A percentile compares a stretch with the other conserved stretches of the same genome.
phyloP scores from a whole-genome alignment of 73 alveolate species.

The Paraurostyla sp. region DNA sequence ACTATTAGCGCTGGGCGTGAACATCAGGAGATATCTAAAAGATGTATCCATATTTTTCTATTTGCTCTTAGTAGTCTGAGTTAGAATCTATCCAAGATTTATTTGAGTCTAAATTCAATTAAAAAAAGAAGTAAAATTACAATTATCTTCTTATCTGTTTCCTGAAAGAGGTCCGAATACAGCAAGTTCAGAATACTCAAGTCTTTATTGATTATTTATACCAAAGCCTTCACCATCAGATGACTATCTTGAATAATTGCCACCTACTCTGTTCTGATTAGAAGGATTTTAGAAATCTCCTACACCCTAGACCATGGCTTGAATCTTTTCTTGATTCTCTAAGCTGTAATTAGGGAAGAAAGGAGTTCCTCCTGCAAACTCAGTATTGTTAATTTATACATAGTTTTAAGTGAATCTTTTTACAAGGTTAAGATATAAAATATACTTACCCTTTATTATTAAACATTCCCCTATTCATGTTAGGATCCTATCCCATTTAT shows the following conservation, averaged over 20 bases:
- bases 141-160: not conserved
- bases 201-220: not conserved
- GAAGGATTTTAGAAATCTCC: not conserved
- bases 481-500: not conserved
- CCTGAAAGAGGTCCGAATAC: slow-evolving; percentile 22
- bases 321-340: not conserved
- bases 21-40: slow-evolving; percentile 41
- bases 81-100: slow-evolving; percentile 18
- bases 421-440: too few species aligned
- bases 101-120: slow-evolving; percentile 4
- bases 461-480: too few species aligned
- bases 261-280: slow-evolving; percentile 2
- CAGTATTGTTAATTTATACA: not conserved
- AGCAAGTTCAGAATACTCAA: not conserved
- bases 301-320: not conserved
- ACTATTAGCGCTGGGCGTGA: not conserved
- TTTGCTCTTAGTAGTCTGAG: slow-evolving; percentile 42
- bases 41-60: slow-evolving; percentile 40
- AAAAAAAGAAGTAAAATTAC: not conserved
- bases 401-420: not conserved
- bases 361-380: not conserved
- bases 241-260: not conserved
- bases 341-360: not conserved
- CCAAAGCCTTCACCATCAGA: slow-evolving; percentile 13
- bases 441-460: too few species aligned